Base-by-base conservation (phyloP, 2,329 filamentous ascomycete genomes). In the Colletotrichum horii region DNA sequence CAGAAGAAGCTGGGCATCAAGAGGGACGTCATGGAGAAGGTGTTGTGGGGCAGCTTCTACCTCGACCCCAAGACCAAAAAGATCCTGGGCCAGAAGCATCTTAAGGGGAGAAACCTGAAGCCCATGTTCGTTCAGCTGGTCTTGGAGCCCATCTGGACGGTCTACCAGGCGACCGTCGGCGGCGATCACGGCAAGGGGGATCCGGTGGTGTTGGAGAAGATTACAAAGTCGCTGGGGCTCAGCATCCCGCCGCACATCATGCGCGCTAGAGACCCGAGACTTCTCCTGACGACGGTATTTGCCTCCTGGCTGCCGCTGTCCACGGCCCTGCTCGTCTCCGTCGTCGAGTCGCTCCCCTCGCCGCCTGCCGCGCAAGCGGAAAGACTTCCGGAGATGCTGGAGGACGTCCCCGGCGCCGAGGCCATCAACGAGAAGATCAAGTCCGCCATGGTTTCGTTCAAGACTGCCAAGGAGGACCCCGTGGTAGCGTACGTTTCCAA, bases 1-100 rank as follows among this genome's bases (percentile, higher is more conserved):
- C 96, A 98, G 85, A 98, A 96, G 88, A 99, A 99, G 84, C 90
- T 99, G 8, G 96, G 97, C 16, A 97, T 98, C 84, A 98, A 98
- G 85, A 91, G 96, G 62, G 92, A 92, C 30, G 86, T 95, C 1
- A 90, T 99, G 82, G 96, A 99, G 84, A 98, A 97, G 82, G 95
- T 98, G 0, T 89, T 99, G 0, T 99, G 97, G 97, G 97, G 97
- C 61, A 96, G 96, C 83, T 99, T 95, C 83, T 99, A 98, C 84
- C 88, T 99, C 60, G 97, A 99, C 81, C 96, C 97, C 8, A 99
- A 98, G 85, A 98, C 96, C 2, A 99, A 98, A 84, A 95, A 98
- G 81, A 93, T 99, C 1, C 88, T 99, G 8, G 94, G 94, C 1
- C 91, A 93, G 32, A 98, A 98, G 84, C 97, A 99, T 87, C 88